phyloP scores from a whole-genome alignment of 257 asterid species.

The Solanum ossicruentum region DNA sequence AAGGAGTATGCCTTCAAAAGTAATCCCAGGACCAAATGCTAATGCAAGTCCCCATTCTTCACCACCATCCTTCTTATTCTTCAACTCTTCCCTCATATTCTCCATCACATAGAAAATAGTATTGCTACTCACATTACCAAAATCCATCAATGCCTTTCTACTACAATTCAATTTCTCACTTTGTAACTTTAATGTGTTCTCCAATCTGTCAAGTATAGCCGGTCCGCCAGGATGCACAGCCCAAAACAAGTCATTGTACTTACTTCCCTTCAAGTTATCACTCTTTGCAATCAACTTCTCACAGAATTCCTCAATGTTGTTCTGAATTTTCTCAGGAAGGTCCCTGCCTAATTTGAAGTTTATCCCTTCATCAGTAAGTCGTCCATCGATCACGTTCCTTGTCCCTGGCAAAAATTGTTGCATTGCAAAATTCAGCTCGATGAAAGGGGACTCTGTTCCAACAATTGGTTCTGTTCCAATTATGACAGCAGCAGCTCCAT shows the following conservation, averaged over 20 bases:
- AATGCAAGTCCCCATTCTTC: slow-evolving; percentile 88
- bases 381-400: slow-evolving; percentile 50
- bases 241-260: slow-evolving; percentile 67
- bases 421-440: slow-evolving; percentile 53
- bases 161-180: slow-evolving; percentile 54
- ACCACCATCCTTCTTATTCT: slow-evolving; percentile 15
- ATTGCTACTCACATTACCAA: slow-evolving; percentile 85
- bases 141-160: slow-evolving; percentile 80
- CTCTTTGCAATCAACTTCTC: slow-evolving; percentile 30
- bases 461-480: slow-evolving; percentile 46
- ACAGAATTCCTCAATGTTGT: slow-evolving; percentile 70
- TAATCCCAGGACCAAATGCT: slow-evolving; percentile 91
- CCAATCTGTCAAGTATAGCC: slow-evolving; percentile 71
- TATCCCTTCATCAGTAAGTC: slow-evolving; percentile 75
- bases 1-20: slow-evolving; percentile 85
- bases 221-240: slow-evolving; percentile 98
- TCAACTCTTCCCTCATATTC: slow-evolving; percentile 61
- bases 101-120: slow-evolving; percentile 81
- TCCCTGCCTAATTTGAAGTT: slow-evolving; percentile 74
- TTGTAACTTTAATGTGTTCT: slow-evolving; percentile 34
- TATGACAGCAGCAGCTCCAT: slow-evolving; percentile 75
- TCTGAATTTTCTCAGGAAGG: slow-evolving; percentile 69
- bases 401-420: slow-evolving; percentile 76
- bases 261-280: not conserved
- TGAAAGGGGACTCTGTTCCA: slow-evolving; percentile 43